Evolutionary conservation across 805 yeast genomes (phyloP), one percentile per base, ranked within the genome.

Genomic region (Pichia manshurica): DNA sequence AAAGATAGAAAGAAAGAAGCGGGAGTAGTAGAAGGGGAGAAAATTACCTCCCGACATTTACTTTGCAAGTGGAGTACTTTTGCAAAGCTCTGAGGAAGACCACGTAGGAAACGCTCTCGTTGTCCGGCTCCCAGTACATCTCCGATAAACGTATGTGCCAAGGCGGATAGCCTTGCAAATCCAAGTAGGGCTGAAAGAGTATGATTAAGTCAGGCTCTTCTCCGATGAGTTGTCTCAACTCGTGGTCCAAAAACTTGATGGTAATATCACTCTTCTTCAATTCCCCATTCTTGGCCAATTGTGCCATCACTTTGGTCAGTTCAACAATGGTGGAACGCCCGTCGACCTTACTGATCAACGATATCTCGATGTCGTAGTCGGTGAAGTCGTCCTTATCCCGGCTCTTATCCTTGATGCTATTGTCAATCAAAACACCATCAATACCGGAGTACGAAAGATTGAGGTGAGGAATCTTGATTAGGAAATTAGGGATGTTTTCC

Each of bases 91-190:
- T 74, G 45, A 85, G 73, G 63, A 87, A 90, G 17, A 88, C 93
- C 13, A 90, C 83, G 63, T 90, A 90, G 33, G 79, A 77, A 41
- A 88, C 95, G 47, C 76, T 80, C 50, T 75, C 80, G 64, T 89
- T 89, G 63, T 87, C 96, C 2, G 84, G 84, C 60, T 88, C 91
- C 87, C 95, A 86, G 67, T 82, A 90, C 59, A 93, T 79, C 62
- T 93, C 99, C 6, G 89, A 78, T 45, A 95, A 75, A 53, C 99
- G 77, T 32, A 88, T 79, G 61, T 91, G 98, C 99, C 99, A 93
- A 25, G 99, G 99, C 19, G 98, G 98, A 64, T 82, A 93, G 16
- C 96, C 97, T 65, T 89, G 95, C 43, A 93, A 74, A 62, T 89
- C 95, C 53, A 93, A 71, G 12, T 74, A 72, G n/a, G 97, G 96